These are phyloP conservation scores for Solanum chilense DNA, from an alignment of 257 asterid species.

Conservation along the genomic window DNA sequence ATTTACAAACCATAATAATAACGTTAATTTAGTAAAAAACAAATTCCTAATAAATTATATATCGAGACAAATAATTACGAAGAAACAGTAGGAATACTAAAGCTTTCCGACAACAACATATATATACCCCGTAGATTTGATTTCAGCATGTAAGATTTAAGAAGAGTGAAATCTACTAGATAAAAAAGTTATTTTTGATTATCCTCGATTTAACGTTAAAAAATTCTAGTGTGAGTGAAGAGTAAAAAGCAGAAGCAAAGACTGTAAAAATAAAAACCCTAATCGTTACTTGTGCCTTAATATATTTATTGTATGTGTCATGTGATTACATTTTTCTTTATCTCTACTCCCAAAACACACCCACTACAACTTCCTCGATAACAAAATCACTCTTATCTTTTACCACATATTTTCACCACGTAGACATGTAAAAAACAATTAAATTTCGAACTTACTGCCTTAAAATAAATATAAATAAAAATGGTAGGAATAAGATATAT, in stretches of 20 bases:
- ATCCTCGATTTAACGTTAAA: too few relatives aligned
- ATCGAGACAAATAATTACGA: neutral
- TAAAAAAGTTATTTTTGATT: too few relatives aligned
- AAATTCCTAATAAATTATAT: neutral
- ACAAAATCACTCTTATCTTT: conserved; percentile 18
- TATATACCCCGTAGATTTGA: neutral
- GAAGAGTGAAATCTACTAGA: neutral
- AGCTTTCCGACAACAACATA: neutral
- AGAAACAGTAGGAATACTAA: neutral
- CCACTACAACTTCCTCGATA: conserved; percentile 66
- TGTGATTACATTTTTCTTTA: conserved; percentile 25
- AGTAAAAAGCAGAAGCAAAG: neutral
- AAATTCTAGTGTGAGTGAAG: neutral
- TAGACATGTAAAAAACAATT: neutral
- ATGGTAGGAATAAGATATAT: too few relatives aligned
- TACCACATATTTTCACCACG: conserved; percentile 17
- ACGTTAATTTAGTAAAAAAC: neutral
- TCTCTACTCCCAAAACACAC: conserved; percentile 62
- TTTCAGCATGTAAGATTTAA: neutral
- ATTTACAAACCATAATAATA: neutral
- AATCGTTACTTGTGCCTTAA: conserved; percentile 20
- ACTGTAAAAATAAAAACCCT: conserved; percentile 11
- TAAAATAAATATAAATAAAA: neutral
- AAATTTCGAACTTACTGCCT: neutral
- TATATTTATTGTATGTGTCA: conserved; percentile 12